Percentiles rank a stretch among this genome's conserved stretches.
Evolutionary conservation across 257 asterid genomes (phyloP).

Genomic region (Paraleonurus japonicus): DNA sequence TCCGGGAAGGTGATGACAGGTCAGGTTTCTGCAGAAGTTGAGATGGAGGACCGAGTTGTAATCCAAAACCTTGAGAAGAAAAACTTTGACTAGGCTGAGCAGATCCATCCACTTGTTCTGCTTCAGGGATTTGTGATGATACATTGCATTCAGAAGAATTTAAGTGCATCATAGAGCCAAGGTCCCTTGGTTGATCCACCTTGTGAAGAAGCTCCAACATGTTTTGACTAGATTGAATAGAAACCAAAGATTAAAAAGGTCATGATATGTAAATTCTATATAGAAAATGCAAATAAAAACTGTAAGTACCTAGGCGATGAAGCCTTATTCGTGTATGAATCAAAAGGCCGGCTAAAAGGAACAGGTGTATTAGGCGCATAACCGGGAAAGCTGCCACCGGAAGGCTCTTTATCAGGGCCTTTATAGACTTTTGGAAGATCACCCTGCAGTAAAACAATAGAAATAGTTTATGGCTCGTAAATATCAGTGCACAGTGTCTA

Average conservation of each 20-base stretch:
- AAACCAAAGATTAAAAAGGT: neutral
- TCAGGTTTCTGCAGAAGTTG: conserved; percentile 44
- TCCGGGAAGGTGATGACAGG: conserved; percentile 44
- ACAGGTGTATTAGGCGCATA: conserved; percentile 34
- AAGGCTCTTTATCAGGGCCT: conserved; percentile 39
- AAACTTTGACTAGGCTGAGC: conserved; percentile 56
- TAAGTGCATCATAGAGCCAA: conserved; percentile 38
- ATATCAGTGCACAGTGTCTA: neutral
- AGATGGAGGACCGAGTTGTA: conserved; percentile 95
- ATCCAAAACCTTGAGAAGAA: conserved; percentile 78
- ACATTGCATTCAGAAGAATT: conserved; percentile 43
- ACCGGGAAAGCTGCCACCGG: conserved; percentile 43
- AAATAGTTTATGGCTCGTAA: neutral
- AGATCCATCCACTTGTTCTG: conserved; percentile 49
- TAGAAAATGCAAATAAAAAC: conserved; percentile 7
- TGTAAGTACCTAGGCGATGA: conserved; percentile 53
- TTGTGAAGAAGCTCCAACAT: conserved; percentile 93
- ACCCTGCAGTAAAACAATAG: conserved; percentile 36
- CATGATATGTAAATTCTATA: neutral
- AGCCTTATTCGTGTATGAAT: conserved; percentile 38
- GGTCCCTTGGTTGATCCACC: conserved; percentile 74
- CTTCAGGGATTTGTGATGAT: conserved; percentile 50
- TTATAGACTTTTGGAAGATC: conserved; percentile 47
- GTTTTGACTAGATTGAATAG: conserved; percentile 58
- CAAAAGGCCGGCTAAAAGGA: conserved; percentile 43